Conservation (phyloP, 495 filamentous ascomycete genomes). For the Corynascus novoguineensis region DNA sequence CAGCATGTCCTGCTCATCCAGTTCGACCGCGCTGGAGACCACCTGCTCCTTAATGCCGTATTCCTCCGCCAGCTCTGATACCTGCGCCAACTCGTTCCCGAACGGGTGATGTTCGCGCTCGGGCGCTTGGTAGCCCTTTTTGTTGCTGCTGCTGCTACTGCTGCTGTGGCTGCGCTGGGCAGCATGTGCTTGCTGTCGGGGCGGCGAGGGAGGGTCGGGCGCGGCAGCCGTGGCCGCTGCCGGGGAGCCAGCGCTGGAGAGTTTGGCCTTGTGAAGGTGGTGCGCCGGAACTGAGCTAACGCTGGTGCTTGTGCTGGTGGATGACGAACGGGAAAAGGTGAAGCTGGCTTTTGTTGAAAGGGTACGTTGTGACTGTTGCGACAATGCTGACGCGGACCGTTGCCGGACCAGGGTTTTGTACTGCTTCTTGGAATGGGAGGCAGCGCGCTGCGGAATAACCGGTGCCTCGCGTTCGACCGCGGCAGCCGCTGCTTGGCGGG, state of each 20-base stretch:
- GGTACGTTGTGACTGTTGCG: constrained; percentile 42
- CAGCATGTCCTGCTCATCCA: constrained; percentile 63
- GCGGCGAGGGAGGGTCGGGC: constrained; percentile 14
- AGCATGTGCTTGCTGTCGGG: constrained; percentile 21
- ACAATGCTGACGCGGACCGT: constrained; percentile 51
- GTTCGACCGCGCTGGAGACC: constrained; percentile 46
- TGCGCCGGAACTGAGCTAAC: constrained; percentile 27
- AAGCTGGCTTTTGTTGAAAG: constrained; percentile 43
- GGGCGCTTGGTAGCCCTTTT: neutral
- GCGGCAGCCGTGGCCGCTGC: constrained; percentile 24
- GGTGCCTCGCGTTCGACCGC: constrained; percentile 47
- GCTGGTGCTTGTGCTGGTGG: constrained; percentile 43
- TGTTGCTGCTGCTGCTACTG: constrained; percentile 13
- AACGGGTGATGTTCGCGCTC: constrained; percentile 48
- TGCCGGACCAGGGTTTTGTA: constrained; percentile 55
- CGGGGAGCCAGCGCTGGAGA: constrained; percentile 18
- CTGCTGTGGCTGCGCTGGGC: constrained; percentile 2
- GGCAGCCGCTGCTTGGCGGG: constrained; percentile 30
- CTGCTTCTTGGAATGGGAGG: constrained; percentile 76
- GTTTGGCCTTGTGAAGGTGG: constrained; percentile 34
- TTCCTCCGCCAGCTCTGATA: constrained; percentile 81
- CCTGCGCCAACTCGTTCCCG: constrained; percentile 67
- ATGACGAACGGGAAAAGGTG: constrained; percentile 44
- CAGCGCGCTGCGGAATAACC: constrained; percentile 64
- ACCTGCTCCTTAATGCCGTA: constrained; percentile 60